phyloP scores from a whole-genome alignment of 495 filamentous ascomycete species.

The Zalerion maritima region DNA sequence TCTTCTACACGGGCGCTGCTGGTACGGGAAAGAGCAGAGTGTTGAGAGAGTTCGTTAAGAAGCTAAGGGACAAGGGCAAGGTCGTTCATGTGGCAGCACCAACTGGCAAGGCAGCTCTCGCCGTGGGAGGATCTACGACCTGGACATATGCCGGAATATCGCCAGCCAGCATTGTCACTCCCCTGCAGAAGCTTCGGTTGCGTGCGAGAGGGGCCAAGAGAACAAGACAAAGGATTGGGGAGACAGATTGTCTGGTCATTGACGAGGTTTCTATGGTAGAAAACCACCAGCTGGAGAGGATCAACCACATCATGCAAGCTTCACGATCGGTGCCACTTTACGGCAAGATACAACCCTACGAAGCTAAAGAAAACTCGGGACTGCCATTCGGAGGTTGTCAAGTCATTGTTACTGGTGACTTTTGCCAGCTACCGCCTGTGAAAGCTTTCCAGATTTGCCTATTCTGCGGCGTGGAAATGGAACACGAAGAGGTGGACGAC shows the following conservation, averaged over 20 bases:
- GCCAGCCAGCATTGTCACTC: conserved; percentile 16
- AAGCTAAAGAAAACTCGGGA: conserved; percentile 34
- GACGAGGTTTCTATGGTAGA: conserved; percentile 39
- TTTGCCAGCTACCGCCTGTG: conserved; percentile 89
- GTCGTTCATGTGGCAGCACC: conserved; percentile 39
- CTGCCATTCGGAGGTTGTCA: conserved; percentile 84
- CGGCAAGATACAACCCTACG: too few species aligned
- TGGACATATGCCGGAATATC: conserved; percentile 42
- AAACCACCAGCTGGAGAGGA: conserved; percentile 37
- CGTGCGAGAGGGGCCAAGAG: conserved; percentile 1
- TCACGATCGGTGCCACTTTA: too few species aligned
- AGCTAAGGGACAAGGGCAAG: conserved; percentile 17
- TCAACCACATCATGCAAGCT: conserved; percentile 35
- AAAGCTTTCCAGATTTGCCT: conserved; percentile 69
- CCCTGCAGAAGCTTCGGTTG: conserved; percentile 5
- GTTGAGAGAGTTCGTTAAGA: conserved; percentile 29
- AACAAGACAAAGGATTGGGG: conserved; percentile 14
- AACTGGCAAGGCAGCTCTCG: conserved; percentile 39
- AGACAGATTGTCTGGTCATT: conserved; percentile 29
- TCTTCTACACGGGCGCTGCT: conserved; percentile 49
- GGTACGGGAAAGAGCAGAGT: conserved; percentile 47
- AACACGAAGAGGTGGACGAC: conserved; percentile 57
- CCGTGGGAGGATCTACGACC: conserved; percentile 37
- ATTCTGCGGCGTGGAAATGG: conserved; percentile 55
- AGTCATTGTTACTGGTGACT: conserved; percentile 87